Conservation (phyloP, 805 yeast species). For the Jamesozyma rosinii region DNA sequence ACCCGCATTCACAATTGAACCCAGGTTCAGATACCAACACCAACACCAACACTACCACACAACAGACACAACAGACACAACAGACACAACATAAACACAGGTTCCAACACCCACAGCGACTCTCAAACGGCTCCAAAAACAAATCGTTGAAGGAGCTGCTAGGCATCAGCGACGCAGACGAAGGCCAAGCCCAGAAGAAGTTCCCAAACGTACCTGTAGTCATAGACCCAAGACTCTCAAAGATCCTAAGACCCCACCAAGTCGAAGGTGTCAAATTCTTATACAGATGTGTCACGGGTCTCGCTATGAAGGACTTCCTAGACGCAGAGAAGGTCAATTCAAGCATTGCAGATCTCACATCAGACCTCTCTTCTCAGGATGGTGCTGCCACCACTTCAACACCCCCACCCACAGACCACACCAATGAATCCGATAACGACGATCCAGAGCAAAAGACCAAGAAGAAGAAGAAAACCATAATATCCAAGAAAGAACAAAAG, state of each 20-base stretch:
- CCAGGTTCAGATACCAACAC: background rate
- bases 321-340: conserved; percentile 19
- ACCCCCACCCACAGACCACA: background rate
- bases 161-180: conserved; percentile 32
- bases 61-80: conserved; percentile 12
- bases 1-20: background rate
- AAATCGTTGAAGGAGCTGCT: conserved; percentile 70
- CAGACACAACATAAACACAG: conserved; percentile 11
- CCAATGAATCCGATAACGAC: background rate
- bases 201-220: conserved; percentile 91
- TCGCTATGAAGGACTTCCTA: conserved; percentile 38
- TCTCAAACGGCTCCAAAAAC: conserved; percentile 33
- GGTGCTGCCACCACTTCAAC: background rate
- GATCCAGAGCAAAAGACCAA: background rate
- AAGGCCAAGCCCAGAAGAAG: conserved; percentile 35
- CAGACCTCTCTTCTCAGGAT: background rate
- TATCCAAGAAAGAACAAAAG: background rate
- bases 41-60: background rate
- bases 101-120: conserved; percentile 23
- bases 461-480: background rate
- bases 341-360: background rate
- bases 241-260: conserved; percentile 89
- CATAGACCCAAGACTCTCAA: conserved; percentile 79
- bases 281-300: conserved; percentile 83
- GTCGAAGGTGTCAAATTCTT: conserved; percentile 89